These are phyloP conservation scores for Ceratobasidium sp. DNA, from an alignment of 1,284 basidiomycete species.

Conservation along the genomic window DNA sequence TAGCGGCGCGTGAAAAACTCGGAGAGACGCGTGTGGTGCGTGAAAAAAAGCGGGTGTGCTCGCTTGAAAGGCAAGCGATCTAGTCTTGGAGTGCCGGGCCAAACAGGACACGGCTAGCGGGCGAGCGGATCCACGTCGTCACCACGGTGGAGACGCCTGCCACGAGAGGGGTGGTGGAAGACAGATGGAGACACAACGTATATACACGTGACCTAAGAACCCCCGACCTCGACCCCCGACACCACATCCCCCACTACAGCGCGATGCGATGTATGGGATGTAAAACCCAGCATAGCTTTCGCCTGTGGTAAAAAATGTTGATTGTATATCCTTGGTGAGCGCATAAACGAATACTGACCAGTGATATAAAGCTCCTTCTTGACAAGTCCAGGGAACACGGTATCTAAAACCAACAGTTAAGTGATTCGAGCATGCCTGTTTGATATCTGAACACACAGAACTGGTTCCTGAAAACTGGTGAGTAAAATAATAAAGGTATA, in stretches of 20 bases:
- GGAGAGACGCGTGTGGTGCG: too few species aligned
- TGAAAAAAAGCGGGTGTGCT: too few species aligned
- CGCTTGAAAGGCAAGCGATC: background rate
- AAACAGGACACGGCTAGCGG: background rate
- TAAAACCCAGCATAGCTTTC: slow-evolving; percentile 51
- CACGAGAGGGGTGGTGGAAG: background rate
- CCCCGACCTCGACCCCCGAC: background rate
- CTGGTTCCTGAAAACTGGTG: background rate
- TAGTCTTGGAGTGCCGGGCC: background rate
- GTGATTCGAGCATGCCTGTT: background rate
- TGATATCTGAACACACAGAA: background rate
- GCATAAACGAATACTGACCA: slow-evolving; percentile 50
- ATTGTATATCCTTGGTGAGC: background rate
- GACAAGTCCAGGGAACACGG: slow-evolving; percentile 47
- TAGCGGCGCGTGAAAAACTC: too few species aligned
- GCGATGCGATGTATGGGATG: slow-evolving; percentile 58
- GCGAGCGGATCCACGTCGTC: slow-evolving; percentile 2
- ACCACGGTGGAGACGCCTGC: slow-evolving; percentile 28
- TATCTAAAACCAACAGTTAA: slow-evolving; percentile 2
- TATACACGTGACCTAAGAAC: slow-evolving; percentile 24
- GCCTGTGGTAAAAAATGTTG: background rate
- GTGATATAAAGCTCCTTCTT: slow-evolving; percentile 53
- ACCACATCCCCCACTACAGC: slow-evolving; percentile 4
- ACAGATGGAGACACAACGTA: background rate
- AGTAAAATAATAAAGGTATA: slow-evolving; percentile 9